phyloP scores from a whole-genome alignment of 2,329 filamentous ascomycete species.

The Aspergillus versicolor region DNA sequence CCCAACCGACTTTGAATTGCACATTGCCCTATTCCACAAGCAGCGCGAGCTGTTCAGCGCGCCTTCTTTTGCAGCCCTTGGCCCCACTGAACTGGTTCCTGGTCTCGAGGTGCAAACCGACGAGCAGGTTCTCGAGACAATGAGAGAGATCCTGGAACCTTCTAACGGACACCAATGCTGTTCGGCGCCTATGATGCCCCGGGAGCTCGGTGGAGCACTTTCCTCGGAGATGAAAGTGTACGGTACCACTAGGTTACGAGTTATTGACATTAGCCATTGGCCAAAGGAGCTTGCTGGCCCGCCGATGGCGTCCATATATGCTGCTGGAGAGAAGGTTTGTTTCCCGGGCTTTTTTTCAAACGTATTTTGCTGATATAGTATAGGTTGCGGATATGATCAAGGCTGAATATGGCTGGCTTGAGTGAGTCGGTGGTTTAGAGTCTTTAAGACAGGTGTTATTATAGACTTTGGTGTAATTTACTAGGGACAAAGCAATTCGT shows the following conservation, averaged over 20 bases:
- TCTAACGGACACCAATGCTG: not conserved
- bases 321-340: not conserved
- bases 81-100: not conserved
- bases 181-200: not conserved
- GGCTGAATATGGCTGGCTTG: not conserved
- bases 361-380: not conserved
- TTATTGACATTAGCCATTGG: not conserved
- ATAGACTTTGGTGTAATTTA: not conserved
- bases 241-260: not conserved
- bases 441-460: not conserved
- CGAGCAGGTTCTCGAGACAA: not conserved
- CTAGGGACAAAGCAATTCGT: too few species aligned
- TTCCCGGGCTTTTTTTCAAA: not conserved
- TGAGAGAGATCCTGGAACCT: not conserved
- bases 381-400: constrained; percentile 1
- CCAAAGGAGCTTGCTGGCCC: not conserved
- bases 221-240: not conserved
- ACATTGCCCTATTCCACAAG: not conserved
- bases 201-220: not conserved
- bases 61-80: not conserved
- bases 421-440: not conserved
- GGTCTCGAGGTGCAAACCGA: not conserved
- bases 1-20: not conserved
- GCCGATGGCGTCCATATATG: not conserved
- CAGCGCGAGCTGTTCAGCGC: not conserved